A percentile compares a stretch with the other conserved stretches of the same genome.
Conservation (phyloP, 73 alveolate genomes). For the Breviolum minutum region DNA sequence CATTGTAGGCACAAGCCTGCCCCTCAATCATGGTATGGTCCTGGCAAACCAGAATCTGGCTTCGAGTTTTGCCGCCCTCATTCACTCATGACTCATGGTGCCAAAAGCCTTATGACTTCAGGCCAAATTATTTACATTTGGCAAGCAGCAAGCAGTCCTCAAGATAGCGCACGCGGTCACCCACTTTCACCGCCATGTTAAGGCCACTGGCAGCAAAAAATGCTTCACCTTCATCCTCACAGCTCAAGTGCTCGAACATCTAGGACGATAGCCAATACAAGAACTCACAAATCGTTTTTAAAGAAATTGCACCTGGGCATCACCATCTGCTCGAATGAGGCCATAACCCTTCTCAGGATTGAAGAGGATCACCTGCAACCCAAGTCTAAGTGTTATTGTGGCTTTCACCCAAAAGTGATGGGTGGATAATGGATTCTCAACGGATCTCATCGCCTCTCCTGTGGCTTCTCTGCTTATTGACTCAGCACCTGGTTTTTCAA, state of each 20-base stretch:
- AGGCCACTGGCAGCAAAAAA: constrained; percentile 71
- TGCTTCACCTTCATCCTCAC: constrained; percentile 23
- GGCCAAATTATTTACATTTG: too few relatives aligned
- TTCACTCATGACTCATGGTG: background rate
- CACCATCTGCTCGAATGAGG: constrained; percentile 36
- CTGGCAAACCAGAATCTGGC: background rate
- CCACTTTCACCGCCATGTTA: constrained; percentile 26
- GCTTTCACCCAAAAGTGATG: background rate
- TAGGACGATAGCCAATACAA: background rate
- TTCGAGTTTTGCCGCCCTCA: background rate
- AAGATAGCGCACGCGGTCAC: constrained; percentile 42
- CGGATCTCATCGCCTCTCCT: constrained; percentile 39
- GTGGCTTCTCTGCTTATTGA: constrained; percentile 28
- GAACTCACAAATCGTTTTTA: background rate
- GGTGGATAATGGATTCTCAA: background rate
- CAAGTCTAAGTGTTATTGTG: background rate
- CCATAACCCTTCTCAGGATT: constrained; percentile 80
- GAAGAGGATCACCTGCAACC: constrained; percentile 49
- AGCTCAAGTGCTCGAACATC: background rate
- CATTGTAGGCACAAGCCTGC: constrained; percentile 80
- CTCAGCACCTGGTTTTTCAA: background rate
- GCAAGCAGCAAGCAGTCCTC: constrained; percentile 30
- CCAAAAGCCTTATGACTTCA: background rate
- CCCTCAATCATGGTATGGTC: constrained; percentile 87
- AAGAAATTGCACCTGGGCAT: background rate